Evolutionary conservation across 2,329 filamentous ascomycete genomes (phyloP).

Genomic region (Huntiella moniliformis): DNA sequence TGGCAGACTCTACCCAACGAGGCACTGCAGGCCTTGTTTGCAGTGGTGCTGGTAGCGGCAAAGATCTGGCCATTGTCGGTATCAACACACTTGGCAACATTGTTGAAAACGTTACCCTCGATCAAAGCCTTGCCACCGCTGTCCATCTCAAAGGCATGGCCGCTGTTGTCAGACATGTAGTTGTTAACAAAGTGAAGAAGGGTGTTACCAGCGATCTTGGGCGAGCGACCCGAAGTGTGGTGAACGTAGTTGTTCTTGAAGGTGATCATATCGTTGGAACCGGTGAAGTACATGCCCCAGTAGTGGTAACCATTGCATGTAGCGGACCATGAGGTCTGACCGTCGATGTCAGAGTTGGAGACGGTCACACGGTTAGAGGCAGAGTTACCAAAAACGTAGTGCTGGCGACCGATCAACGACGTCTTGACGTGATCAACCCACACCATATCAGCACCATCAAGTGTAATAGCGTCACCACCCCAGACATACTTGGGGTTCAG

Average conservation of each 20-base stretch:
- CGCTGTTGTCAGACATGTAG: conserved; percentile 35
- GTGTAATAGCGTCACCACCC: conserved; percentile 39
- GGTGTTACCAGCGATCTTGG: conserved; percentile 38
- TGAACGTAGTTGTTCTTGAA: conserved; percentile 43
- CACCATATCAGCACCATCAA: conserved; percentile 26
- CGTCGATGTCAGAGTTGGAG: conserved; percentile 41
- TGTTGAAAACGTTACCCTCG: conserved; percentile 40
- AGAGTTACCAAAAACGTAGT: conserved; percentile 37
- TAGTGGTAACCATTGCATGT: conserved; percentile 41
- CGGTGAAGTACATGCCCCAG: conserved; percentile 39
- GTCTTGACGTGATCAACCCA: conserved; percentile 38
- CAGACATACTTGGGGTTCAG: conserved; percentile 40
- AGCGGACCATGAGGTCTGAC: conserved; percentile 32
- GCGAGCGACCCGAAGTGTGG: conserved; percentile 35
- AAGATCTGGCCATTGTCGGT: conserved; percentile 19
- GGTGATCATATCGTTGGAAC: conserved; percentile 36
- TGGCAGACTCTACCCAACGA: conserved; percentile 31
- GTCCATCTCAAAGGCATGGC: conserved; percentile 39
- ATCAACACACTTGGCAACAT: conserved; percentile 26
- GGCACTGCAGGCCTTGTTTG: conserved; percentile 24
- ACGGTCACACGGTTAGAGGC: conserved; percentile 37
- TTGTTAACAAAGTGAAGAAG: conserved; percentile 43
- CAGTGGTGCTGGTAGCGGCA: conserved; percentile 16
- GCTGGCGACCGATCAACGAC: conserved; percentile 38
- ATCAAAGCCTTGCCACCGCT: conserved; percentile 27